Evolutionary conservation across 1,284 basidiomycete species (phyloP).

Genomic region (Trametes polyzona): DNA sequence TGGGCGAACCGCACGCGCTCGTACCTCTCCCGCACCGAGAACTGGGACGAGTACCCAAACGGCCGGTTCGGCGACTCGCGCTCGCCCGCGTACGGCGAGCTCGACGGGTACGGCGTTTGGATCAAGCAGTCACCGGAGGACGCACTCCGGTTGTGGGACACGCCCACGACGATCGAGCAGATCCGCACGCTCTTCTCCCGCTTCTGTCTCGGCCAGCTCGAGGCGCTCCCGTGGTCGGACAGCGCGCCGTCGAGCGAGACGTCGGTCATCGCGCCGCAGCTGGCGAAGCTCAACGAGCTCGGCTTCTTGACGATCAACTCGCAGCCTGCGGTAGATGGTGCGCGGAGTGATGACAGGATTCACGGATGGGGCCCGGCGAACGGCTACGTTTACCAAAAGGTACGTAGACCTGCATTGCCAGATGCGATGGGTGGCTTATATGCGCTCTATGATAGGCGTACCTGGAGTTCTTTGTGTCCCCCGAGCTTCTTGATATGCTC

Average conservation of each 20-base stretch:
- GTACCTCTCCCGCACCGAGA: slow-evolving; percentile 89
- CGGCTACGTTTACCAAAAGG: slow-evolving; percentile 98
- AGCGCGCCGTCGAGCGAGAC: slow-evolving; percentile 87
- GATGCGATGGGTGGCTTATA: neutral
- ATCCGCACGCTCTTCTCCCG: slow-evolving; percentile 77
- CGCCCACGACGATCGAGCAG: slow-evolving; percentile 71
- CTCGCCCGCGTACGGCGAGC: slow-evolving; percentile 96
- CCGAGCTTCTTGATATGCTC: slow-evolving; percentile 65
- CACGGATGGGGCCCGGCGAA: slow-evolving; percentile 96
- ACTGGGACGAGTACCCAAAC: slow-evolving; percentile 99
- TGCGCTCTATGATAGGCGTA: slow-evolving; percentile 70
- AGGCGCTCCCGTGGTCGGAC: slow-evolving; percentile 96
- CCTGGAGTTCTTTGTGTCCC: slow-evolving; percentile 76
- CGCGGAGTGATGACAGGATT: slow-evolving; percentile 80
- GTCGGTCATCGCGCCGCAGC: slow-evolving; percentile 76
- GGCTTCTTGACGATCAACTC: slow-evolving; percentile 99
- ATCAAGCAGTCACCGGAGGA: slow-evolving; percentile 86
- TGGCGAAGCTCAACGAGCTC: slow-evolving; percentile 85
- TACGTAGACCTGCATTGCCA: slow-evolving; percentile 35
- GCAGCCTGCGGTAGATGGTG: slow-evolving; percentile 96
- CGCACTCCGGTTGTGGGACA: slow-evolving; percentile 87
- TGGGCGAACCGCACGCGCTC: slow-evolving; percentile 94
- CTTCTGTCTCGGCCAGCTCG: slow-evolving; percentile 76
- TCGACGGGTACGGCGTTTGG: slow-evolving; percentile 92
- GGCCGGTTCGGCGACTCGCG: slow-evolving; percentile 97